These are phyloP conservation scores for Rhizopogon rudus DNA, from an alignment of 768 basidiomycete species.

Conservation along the genomic window DNA sequence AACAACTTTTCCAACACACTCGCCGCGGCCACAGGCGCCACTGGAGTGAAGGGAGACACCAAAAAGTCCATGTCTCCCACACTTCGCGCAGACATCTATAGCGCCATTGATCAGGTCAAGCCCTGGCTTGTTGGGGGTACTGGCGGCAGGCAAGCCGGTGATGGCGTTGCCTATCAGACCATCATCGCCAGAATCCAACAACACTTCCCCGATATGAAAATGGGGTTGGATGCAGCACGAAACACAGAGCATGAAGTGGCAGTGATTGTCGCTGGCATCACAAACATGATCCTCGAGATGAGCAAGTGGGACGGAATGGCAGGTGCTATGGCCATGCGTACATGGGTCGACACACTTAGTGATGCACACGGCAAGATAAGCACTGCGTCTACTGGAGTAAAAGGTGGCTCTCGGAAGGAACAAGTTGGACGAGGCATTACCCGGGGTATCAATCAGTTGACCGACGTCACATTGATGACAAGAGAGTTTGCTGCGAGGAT, in stretches of 20 bases:
- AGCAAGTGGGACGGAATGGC: slow-evolving; percentile 55
- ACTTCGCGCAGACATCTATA: slow-evolving; percentile 48
- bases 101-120: slow-evolving; percentile 40
- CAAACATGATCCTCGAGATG: slow-evolving; percentile 50
- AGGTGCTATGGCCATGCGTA: slow-evolving; percentile 51
- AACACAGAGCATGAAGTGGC: slow-evolving; percentile 44
- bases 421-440: slow-evolving; percentile 44
- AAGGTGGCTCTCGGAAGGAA: slow-evolving; percentile 31
- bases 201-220: slow-evolving; percentile 41
- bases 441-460: slow-evolving; percentile 45
- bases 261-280: slow-evolving; percentile 45
- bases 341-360: slow-evolving; percentile 46
- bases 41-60: slow-evolving; percentile 13
- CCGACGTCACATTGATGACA: slow-evolving; percentile 46
- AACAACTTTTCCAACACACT: slow-evolving; percentile 40
- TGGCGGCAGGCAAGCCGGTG: slow-evolving; percentile 42
- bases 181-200: slow-evolving; percentile 42
- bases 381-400: slow-evolving; percentile 5
- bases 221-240: slow-evolving; percentile 43
- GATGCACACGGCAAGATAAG: slow-evolving; percentile 34
- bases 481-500: slow-evolving; percentile 50
- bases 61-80: slow-evolving; percentile 45
- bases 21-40: slow-evolving; percentile 25
- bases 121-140: slow-evolving; percentile 38
- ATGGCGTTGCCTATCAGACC: slow-evolving; percentile 45